Base-by-base conservation (phyloP, 2,329 filamentous ascomycete genomes). In the Periconia macrospinosa region DNA sequence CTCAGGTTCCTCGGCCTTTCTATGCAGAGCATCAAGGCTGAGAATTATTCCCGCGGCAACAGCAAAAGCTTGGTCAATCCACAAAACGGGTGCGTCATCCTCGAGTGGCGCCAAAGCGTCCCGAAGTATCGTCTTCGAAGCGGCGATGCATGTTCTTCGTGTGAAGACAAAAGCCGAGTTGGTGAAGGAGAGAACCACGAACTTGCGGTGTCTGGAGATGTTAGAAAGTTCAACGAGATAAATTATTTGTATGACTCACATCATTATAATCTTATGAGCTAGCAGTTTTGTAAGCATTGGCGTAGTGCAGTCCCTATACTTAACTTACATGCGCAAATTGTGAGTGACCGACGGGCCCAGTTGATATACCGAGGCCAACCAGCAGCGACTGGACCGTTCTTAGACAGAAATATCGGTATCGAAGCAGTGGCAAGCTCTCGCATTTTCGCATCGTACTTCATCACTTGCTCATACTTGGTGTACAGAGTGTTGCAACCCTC, bases 211-310 rank as follows among this genome's bases (percentile, higher is more conserved):
- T 33, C 49, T 51, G 30, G 18, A 3, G 6, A 13, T 33, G 30
- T 50, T 35, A 50, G 48, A 14, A 18, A 9, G 6, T 20, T 27
- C 19, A 2, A 37, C 3, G 27, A 37, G 20, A 2, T 44, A 19
- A n/a, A 18, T 13, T 20, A 7, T 2, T 17, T 2, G 5, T 27
- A 30, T 13, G 9, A 35, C 49, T 51, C 30, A 51, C n/a, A 76
- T 74, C 74, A 76, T 76, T 50, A 76, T 75, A 23, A 75, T 73
- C 52, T 76, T 76, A 43, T 76, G 74, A 1, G 71, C 53, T 50
- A 30, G 9, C 10, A 27, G 18, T 3, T 3, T 11, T 18, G 41
- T 50, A 15, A 50, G 48, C 41, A 33, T 45, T 3, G n/a, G 33
- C 27, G 14, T 23, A 18, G n/a, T 17, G 13, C 27, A 9, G 6